These are phyloP conservation scores for Cryptosporidium xiaoi DNA, from an alignment of 169 alveolate species.

Conservation along the genomic window DNA sequence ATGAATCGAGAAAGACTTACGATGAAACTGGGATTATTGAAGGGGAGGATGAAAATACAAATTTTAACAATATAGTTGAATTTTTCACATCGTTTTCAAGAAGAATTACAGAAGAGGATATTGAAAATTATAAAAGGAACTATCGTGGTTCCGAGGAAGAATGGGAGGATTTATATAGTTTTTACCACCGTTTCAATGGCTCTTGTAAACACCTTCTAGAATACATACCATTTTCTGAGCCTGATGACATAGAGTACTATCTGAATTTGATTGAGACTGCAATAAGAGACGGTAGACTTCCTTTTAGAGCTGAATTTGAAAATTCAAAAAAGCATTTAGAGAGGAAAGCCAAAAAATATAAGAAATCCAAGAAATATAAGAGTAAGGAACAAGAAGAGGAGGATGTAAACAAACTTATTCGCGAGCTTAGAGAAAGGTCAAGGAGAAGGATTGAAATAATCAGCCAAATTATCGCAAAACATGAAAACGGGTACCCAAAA, in stretches of 20 bases:
- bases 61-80: slow-evolving; percentile 64
- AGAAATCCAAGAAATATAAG: background rate
- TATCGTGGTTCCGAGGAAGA: slow-evolving; percentile 82
- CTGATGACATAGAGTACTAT: slow-evolving; percentile 81
- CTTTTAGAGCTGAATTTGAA: slow-evolving; percentile 10
- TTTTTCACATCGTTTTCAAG: slow-evolving; percentile 76
- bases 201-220: slow-evolving; percentile 81
- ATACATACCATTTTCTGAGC: slow-evolving; percentile 79
- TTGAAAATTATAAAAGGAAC: slow-evolving; percentile 76
- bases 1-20: slow-evolving; percentile 36
- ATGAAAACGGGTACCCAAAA: background rate
- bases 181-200: slow-evolving; percentile 81
- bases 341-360: slow-evolving; percentile 32
- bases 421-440: slow-evolving; percentile 36
- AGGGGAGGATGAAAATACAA: slow-evolving; percentile 73
- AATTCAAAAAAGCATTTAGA: slow-evolving; percentile 20
- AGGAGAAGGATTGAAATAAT: slow-evolving; percentile 18
- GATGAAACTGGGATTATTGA: slow-evolving; percentile 67
- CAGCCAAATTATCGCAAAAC: background rate
- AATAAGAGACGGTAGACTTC: slow-evolving; percentile 75
- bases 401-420: slow-evolving; percentile 33
- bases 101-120: slow-evolving; percentile 80
- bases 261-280: slow-evolving; percentile 76
- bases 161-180: slow-evolving; percentile 81
- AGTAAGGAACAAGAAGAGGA: background rate